Conservation (phyloP, 768 basidiomycete genomes). For the Boletus rufocinnamomeus region DNA sequence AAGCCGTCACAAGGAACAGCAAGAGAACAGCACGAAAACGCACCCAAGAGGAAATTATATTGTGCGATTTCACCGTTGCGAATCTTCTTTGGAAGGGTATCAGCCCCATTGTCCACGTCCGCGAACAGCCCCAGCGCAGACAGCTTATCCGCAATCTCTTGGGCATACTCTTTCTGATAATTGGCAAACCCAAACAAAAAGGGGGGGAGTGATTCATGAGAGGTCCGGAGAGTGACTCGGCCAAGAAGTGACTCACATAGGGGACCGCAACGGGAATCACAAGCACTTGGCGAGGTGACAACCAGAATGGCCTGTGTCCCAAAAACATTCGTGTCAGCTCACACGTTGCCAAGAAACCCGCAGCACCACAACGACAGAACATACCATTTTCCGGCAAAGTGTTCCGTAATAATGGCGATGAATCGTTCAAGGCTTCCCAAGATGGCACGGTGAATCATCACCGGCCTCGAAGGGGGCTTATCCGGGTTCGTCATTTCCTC, state of each 20-base stretch:
- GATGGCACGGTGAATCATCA: slow-evolving; percentile 98
- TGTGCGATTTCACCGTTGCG: slow-evolving; percentile 96
- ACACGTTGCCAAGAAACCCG: slow-evolving; percentile 1
- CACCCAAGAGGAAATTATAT: slow-evolving; percentile 97
- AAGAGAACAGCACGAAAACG: slow-evolving; percentile 25
- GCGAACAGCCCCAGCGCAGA: slow-evolving; percentile 74
- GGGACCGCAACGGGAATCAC: slow-evolving; percentile 92
- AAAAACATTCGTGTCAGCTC: neutral
- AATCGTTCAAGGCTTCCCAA: slow-evolving; percentile 93
- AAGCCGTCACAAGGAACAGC: neutral
- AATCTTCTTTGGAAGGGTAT: slow-evolving; percentile 96
- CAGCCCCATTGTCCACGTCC: slow-evolving; percentile 89
- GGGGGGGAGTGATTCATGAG: too few relatives aligned
- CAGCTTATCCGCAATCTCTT: slow-evolving; percentile 72
- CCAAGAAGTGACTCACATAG: slow-evolving; percentile 61
- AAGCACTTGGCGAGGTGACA: slow-evolving; percentile 93
- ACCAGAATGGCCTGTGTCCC: slow-evolving; percentile 87
- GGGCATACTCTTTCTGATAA: slow-evolving; percentile 83
- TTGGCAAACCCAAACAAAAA: neutral
- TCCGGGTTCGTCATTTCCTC: slow-evolving; percentile 56
- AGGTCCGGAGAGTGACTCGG: neutral
- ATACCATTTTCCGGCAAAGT: slow-evolving; percentile 96
- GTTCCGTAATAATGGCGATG: slow-evolving; percentile 96
- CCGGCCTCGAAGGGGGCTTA: slow-evolving; percentile 70
- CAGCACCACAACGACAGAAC: slow-evolving; percentile 17